Evolutionary conservation across 2,329 filamentous ascomycete genomes (phyloP), one percentile per base, ranked within the genome.

Genomic region (Phymatotrichopsis omnivora): DNA sequence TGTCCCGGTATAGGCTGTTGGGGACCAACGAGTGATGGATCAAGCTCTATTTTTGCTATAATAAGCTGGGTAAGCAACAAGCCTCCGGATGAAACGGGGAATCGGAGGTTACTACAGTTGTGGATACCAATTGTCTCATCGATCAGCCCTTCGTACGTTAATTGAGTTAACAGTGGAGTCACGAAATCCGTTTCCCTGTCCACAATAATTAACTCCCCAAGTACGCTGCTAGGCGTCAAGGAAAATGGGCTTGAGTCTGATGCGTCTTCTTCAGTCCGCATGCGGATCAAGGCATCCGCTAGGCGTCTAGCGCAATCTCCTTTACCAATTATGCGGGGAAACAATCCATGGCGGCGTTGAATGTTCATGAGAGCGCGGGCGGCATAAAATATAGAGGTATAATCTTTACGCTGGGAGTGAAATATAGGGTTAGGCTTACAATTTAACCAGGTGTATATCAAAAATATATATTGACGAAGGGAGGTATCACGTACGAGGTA

Each of bases 171-270:
- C 12, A 98, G 72, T 0, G 83, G 81, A 1, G 91, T 95, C 12
- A 89, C 85, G 59, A 91, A 86, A 63, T 98, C 91, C 44, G 94
- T 82, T 61, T 95, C 87, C 38, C 91, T 82, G 63, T 98, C 91
- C 44, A 98, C 86, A 50, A 98, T 82, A 58, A 98, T 87, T 49
- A 95, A 70, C 60, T 82, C 93, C 63, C 98, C 91, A 36, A 86
- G 83, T 5, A 79, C 80, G 8, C 82, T 82, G 63, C 91, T 96
- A 10, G 91, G 89, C 8, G 84, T 80, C 20, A 93, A 69, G 5
- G 82, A 82, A 33, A 79, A 69, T 45, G 70, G 68, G 31, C 68
- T 70, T 22, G 69, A 66, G 46, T 78, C 79, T 46, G 68, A 71
- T 32, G 73, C 75, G 57, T 84, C 79, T 60, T 93, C 86, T 65